A percentile compares a stretch with the other conserved stretches of the same genome.
Evolutionary conservation across 2,329 filamentous ascomycete species (phyloP).

Genomic region (Stachybotrys elegans): DNA sequence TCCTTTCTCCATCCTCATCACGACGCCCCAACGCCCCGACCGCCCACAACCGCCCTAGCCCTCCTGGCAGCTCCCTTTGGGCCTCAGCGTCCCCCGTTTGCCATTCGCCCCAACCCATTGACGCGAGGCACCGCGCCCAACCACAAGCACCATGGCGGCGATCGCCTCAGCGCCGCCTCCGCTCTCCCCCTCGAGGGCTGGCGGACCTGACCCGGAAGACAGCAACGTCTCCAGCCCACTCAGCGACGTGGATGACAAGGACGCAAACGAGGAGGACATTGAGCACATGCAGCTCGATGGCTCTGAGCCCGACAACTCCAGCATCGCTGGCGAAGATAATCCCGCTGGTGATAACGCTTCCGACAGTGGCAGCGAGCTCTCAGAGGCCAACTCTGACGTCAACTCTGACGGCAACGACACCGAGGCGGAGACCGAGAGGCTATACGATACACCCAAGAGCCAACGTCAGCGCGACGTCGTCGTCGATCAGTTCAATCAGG

Average conservation of each 20-base stretch:
- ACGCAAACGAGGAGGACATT: constrained; percentile 63
- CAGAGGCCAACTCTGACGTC: constrained; percentile 50
- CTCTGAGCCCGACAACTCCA: constrained; percentile 23
- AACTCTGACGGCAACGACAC: constrained; percentile 53
- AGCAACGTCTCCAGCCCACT: constrained; percentile 83
- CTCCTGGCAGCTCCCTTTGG: too few species aligned
- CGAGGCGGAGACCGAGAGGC: constrained; percentile 89
- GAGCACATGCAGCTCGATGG: constrained; percentile 49
- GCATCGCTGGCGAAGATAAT: constrained; percentile 18
- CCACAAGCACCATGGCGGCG: constrained; percentile 42
- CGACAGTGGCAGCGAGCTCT: constrained; percentile 50
- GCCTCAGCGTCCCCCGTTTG: too few species aligned
- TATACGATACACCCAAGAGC: constrained; percentile 81
- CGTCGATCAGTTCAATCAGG: constrained; percentile 49
- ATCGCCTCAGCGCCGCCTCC: constrained; percentile 45
- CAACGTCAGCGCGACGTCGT: constrained; percentile 58
- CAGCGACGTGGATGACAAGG: constrained; percentile 83
- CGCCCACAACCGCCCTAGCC: too few species aligned
- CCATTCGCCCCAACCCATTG: not conserved
- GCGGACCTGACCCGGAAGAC: constrained; percentile 48
- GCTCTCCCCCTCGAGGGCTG: constrained; percentile 35
- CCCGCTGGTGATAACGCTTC: constrained; percentile 28
- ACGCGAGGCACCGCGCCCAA: constrained; percentile 10
- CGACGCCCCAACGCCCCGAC: too few species aligned
- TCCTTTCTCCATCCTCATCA: too few species aligned